Conservation (phyloP, 257 asterid species). For the Solanum ossicruentum region DNA sequence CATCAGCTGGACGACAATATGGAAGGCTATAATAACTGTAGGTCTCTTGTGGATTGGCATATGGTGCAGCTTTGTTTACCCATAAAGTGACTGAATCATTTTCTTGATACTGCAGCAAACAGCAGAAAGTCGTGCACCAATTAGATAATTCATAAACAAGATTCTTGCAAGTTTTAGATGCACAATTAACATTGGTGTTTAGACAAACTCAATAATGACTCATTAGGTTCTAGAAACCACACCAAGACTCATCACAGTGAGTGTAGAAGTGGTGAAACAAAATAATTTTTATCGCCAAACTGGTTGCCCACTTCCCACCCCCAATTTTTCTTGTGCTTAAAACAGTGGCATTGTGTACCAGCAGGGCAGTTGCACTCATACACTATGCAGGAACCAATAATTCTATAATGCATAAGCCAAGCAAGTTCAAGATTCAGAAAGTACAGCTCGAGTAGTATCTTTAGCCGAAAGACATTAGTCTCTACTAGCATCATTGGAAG, state of each 20-base stretch:
- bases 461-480: background rate
- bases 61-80: constrained; percentile 69
- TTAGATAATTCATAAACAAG: background rate
- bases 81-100: constrained; percentile 49
- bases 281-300: background rate
- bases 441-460: background rate
- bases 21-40: constrained; percentile 69
- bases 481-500: background rate
- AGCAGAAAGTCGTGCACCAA: background rate
- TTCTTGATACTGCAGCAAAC: constrained; percentile 39
- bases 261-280: background rate
- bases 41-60: constrained; percentile 69
- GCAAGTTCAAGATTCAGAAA: background rate
- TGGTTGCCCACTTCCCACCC: background rate
- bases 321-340: background rate
- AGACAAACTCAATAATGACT: background rate
- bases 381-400: background rate
- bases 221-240: background rate
- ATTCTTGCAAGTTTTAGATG: background rate
- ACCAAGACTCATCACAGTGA: background rate
- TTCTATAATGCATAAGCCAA: background rate
- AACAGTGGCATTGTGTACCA: background rate
- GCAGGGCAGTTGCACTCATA: background rate
- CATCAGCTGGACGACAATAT: constrained; percentile 39
- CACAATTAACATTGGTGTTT: background rate